Evolutionary conservation across 2,329 filamentous ascomycete genomes (phyloP), one percentile per base, ranked within the genome.

Genomic region (Fusarium sp.): DNA sequence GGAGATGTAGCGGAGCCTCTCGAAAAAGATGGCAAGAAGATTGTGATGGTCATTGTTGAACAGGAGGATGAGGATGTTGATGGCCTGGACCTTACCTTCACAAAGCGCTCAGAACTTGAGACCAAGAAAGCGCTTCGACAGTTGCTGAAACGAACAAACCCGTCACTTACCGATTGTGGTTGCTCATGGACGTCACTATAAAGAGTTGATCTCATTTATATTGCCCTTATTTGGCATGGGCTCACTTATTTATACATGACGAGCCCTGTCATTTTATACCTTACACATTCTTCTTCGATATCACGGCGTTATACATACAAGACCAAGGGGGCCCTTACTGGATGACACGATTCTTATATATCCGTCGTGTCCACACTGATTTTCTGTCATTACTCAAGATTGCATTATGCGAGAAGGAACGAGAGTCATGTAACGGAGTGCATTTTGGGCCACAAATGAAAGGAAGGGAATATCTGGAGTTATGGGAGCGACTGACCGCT

Each of bases 101-200:
- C 49, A 15, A 54, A 48, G 28, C 48, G 54, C 15, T 63, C 65
- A 28, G 59, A 61, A 18, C 17, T 22, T 9, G 52, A 54, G 45
- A 33, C 63, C 18, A 71, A 75, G 42, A 52, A 63, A 35, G 64
- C 56, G 14, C 44, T 68, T 33, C 70, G 72, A 18, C 60, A 72
- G 20, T 41, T 78, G 13, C 33, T 77, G 17, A 65, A 67, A 48
- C 65, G 74, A 68, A 35, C 66, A n/a, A 41, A 65, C 26, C 62
- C 76, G 28, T 83, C 87, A 55, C 80, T 88, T 63, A 88, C 85
- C 63, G 82, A 85, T 41, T 90, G 88, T 62, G 87, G 86, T 14
- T 90, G 88, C 71, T 82, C 88, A 72, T 89, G 87, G 87, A 88
- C 84, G 81, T 80, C 85, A 54, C 84, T 82, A 60, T 89, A 63